phyloP scores from a whole-genome alignment of 1,284 basidiomycete genomes.

The Athelia psychrophila region DNA sequence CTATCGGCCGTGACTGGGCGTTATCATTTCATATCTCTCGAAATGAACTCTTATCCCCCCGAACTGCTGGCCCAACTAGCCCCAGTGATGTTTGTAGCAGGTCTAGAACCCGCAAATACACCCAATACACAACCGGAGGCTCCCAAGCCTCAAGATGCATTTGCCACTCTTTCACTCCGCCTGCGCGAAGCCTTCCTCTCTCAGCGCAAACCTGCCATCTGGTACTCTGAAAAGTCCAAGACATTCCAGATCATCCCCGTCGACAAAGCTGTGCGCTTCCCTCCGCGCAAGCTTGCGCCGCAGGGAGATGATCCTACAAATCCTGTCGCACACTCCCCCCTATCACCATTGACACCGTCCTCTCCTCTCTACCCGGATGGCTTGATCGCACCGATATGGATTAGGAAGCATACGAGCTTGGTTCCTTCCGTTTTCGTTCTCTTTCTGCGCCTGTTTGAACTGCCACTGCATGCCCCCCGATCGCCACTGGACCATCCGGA shows the following conservation, averaged over 20 bases:
- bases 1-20: too few relatives aligned
- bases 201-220: slow-evolving; percentile 59
- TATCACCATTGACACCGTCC: slow-evolving; percentile 85
- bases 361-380: slow-evolving; percentile 94
- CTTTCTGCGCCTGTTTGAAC: slow-evolving; percentile 81
- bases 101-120: slow-evolving; percentile 45
- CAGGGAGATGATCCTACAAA: slow-evolving; percentile 52
- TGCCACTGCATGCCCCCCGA: slow-evolving; percentile 34
- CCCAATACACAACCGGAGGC: slow-evolving; percentile 18
- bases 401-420: slow-evolving; percentile 90
- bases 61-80: slow-evolving; percentile 83
- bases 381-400: slow-evolving; percentile 95
- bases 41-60: slow-evolving; percentile 88
- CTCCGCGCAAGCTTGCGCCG: slow-evolving; percentile 77
- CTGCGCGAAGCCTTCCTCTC: slow-evolving; percentile 63
- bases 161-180: slow-evolving; percentile 48
- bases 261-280: slow-evolving; percentile 81
- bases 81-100: slow-evolving; percentile 92
- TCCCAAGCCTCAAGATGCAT: slow-evolving; percentile 51
- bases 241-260: slow-evolving; percentile 82
- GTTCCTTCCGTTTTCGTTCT: slow-evolving; percentile 92
- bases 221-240: slow-evolving; percentile 64
- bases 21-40: too few relatives aligned
- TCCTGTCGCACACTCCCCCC: slow-evolving; percentile 72
- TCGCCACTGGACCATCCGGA: slow-evolving; percentile 56